A percentile compares a stretch with the other conserved stretches of the same genome.
phyloP scores from a whole-genome alignment of 164 flowering plant species.

The Sedum album region DNA sequence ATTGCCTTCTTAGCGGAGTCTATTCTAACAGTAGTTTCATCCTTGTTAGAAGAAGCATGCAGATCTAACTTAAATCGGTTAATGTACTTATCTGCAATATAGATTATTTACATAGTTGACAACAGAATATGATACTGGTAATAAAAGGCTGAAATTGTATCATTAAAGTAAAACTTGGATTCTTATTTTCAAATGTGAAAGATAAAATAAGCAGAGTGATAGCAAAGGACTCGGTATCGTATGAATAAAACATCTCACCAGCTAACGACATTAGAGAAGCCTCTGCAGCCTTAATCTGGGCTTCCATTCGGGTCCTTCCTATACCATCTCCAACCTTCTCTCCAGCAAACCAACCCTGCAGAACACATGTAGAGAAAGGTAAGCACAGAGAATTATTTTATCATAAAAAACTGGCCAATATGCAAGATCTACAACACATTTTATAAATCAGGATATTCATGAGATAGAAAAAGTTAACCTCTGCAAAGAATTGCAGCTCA shows the following conservation, averaged over 20 bases:
- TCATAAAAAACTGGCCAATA: not conserved
- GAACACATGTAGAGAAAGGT: slow-evolving; percentile 2
- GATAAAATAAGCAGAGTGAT: not conserved
- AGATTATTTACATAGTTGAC: not conserved
- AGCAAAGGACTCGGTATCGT: too few species aligned
- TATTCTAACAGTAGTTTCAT: slow-evolving; percentile 29
- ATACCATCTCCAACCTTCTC: slow-evolving; percentile 75
- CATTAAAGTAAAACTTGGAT: not conserved
- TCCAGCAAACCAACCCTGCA: too few species aligned
- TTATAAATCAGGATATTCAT: not conserved
- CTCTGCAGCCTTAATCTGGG: slow-evolving; percentile 53
- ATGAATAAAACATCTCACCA: slow-evolving; percentile 29
- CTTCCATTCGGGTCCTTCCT: slow-evolving; percentile 82
- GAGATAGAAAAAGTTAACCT: slow-evolving; percentile 48
- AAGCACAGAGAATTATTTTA: not conserved
- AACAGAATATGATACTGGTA: not conserved
- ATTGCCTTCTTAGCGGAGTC: slow-evolving; percentile 40
- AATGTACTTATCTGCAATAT: slow-evolving; percentile 60
- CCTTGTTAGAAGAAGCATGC: slow-evolving; percentile 32
- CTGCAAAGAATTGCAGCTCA: too few species aligned
- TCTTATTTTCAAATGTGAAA: not conserved
- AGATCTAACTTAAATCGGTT: slow-evolving; percentile 39
- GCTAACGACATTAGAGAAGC: slow-evolving; percentile 67
- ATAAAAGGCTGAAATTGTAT: not conserved
- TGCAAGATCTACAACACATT: too few species aligned